A percentile compares a stretch with the other conserved stretches of the same genome.
These are phyloP conservation scores for Metarhizium brunneum DNA, from an alignment of 2,329 filamentous ascomycete genomes.

Conservation along the genomic window DNA sequence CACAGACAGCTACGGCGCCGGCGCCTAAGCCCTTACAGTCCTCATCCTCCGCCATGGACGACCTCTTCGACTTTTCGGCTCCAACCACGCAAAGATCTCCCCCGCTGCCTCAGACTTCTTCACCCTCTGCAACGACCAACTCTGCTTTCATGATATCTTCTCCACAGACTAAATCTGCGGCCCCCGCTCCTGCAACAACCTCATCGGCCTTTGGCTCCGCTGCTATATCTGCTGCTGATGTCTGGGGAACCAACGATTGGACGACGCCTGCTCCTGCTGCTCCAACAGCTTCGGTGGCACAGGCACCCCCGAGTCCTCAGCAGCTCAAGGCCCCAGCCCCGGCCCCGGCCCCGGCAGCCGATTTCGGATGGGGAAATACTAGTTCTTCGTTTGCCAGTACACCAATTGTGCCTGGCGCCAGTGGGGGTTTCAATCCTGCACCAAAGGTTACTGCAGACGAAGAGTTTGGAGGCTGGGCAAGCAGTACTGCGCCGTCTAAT, in stretches of 20 bases:
- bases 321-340: constrained; percentile 21
- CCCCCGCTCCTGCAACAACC: constrained; percentile 26
- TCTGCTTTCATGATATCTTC: constrained; percentile 79
- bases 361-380: constrained; percentile 51
- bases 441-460: constrained; percentile 79
- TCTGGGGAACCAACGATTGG: constrained; percentile 88
- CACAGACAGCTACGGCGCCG: constrained; percentile 16
- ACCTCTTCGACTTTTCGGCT: constrained; percentile 71
- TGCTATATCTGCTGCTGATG: constrained; percentile 49
- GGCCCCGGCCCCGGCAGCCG: constrained; percentile 31
- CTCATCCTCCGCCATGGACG: constrained; percentile 55
- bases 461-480: constrained; percentile 93
- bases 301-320: constrained; percentile 47
- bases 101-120: constrained; percentile 29
- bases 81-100: constrained; percentile 37
- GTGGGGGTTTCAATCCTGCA: constrained; percentile 53
- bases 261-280: constrained; percentile 27
- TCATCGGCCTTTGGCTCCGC: constrained; percentile 29
- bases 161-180: constrained; percentile 34
- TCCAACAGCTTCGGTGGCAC: constrained; percentile 27
- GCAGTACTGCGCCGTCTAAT: constrained; percentile 44
- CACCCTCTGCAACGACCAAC: constrained; percentile 31
- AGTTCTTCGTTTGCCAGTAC: constrained; percentile 42
- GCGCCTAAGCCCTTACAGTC: constrained; percentile 32
- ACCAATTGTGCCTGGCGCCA: constrained; percentile 51